These are phyloP conservation scores for Trypanosoma vivax DNA, from an alignment of 208 protist genomes.

Conservation along the genomic window DNA sequence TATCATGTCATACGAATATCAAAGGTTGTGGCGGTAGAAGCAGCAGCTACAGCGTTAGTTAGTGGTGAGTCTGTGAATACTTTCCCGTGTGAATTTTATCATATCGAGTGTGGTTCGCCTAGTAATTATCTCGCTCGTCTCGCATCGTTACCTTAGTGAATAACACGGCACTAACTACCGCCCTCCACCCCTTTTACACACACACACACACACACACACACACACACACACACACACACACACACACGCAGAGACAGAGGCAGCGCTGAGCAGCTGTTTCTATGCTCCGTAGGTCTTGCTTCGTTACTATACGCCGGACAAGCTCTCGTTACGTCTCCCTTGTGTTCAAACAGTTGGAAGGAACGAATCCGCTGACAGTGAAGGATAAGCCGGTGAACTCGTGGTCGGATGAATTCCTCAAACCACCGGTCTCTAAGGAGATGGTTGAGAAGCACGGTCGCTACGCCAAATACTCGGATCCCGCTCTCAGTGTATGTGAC, in stretches of 20 bases:
- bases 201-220: too few species aligned
- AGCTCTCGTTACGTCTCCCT: slow-evolving; percentile 55
- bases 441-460: slow-evolving; percentile 76
- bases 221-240: not conserved
- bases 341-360: slow-evolving; percentile 80
- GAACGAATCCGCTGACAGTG: slow-evolving; percentile 67
- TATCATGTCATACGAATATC: too few species aligned
- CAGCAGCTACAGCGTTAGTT: too few species aligned
- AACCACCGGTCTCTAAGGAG: slow-evolving; percentile 62
- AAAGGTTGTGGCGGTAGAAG: too few species aligned
- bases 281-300: slow-evolving; percentile 70
- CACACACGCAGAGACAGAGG: not conserved
- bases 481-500: slow-evolving; percentile 70
- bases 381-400: slow-evolving; percentile 80
- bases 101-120: too few species aligned
- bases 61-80: too few species aligned
- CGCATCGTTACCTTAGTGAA: too few species aligned
- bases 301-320: slow-evolving; percentile 56
- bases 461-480: slow-evolving; percentile 84
- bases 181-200: too few species aligned
- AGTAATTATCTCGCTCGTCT: too few species aligned
- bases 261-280: not conserved
- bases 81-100: too few species aligned
- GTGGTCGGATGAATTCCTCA: slow-evolving; percentile 83
- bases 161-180: too few species aligned